These are phyloP conservation scores for Paramecium sexaurelia DNA, from an alignment of 73 alveolate species.

Conservation along the genomic window DNA sequence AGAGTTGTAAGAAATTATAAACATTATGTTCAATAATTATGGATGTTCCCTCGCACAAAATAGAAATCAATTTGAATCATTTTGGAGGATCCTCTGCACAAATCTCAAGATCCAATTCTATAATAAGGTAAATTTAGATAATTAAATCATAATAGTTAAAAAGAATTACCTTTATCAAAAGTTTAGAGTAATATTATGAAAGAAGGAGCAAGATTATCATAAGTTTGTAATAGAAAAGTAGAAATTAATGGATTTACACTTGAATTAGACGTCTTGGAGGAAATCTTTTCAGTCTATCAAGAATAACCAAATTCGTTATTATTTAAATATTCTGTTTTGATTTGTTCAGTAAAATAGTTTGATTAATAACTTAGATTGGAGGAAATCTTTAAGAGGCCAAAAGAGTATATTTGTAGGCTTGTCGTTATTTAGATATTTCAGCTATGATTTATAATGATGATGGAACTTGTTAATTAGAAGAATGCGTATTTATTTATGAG, in stretches of 20 bases:
- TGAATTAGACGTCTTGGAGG: neutral
- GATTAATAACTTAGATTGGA: neutral
- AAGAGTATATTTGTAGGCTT: neutral
- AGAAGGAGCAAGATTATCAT: slow-evolving; percentile 26
- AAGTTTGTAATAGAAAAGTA: neutral
- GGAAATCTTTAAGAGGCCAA: slow-evolving; percentile 11
- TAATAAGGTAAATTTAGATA: neutral
- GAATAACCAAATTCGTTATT: neutral
- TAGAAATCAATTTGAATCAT: slow-evolving; percentile 39
- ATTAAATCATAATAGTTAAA: neutral
- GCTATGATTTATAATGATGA: slow-evolving; percentile 34
- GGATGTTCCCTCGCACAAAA: neutral
- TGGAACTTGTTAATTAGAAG: slow-evolving; percentile 12
- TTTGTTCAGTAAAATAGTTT: neutral
- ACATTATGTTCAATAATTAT: neutral
- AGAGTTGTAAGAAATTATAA: neutral
- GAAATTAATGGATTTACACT: slow-evolving; percentile 26
- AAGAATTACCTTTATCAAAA: slow-evolving; percentile 36
- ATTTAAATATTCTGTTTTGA: slow-evolving; percentile 20
- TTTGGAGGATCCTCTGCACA: neutral
- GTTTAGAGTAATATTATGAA: slow-evolving; percentile 5
- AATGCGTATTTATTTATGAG: neutral
- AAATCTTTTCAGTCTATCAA: neutral
- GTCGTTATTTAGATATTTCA: neutral
- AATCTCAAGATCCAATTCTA: neutral